phyloP scores from a whole-genome alignment of 1,284 basidiomycete genomes.

The Ustilago nuda region DNA sequence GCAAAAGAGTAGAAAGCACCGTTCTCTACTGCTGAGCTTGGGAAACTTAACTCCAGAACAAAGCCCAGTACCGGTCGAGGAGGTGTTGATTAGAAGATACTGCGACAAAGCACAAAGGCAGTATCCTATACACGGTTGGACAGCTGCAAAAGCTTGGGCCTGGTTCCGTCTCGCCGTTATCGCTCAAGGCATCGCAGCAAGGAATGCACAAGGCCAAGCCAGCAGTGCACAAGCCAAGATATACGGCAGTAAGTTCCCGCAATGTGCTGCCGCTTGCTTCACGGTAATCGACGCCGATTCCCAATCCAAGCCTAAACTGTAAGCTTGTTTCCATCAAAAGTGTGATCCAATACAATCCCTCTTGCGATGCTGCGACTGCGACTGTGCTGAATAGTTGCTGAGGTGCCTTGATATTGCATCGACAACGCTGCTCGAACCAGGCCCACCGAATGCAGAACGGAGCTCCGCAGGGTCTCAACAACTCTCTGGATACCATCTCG shows the following conservation, averaged over 20 bases:
- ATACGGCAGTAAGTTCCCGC: constrained; percentile 57
- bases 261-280: constrained; percentile 34
- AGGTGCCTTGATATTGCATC: too few species aligned
- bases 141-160: constrained; percentile 86
- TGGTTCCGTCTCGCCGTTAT: constrained; percentile 89
- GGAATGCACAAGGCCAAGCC: constrained; percentile 84
- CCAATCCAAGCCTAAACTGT: constrained; percentile 13
- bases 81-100: constrained; percentile 82
- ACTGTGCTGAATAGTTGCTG: too few species aligned
- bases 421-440: too few species aligned
- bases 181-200: constrained; percentile 90
- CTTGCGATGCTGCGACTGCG: too few species aligned
- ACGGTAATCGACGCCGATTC: constrained; percentile 26
- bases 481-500: background rate
- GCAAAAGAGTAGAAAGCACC: constrained; percentile 12
- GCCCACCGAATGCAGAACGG: too few species aligned
- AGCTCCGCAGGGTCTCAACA: too few species aligned
- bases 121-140: constrained; percentile 81
- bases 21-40: constrained; percentile 50
- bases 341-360: too few species aligned
- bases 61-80: constrained; percentile 74
- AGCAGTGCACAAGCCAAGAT: constrained; percentile 76
- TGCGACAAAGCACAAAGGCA: constrained; percentile 75
- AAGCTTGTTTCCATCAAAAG: background rate
- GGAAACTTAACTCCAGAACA: constrained; percentile 71